These are phyloP conservation scores for Lyophyllum semitale DNA, from an alignment of 768 basidiomycete species.

Conservation along the genomic window DNA sequence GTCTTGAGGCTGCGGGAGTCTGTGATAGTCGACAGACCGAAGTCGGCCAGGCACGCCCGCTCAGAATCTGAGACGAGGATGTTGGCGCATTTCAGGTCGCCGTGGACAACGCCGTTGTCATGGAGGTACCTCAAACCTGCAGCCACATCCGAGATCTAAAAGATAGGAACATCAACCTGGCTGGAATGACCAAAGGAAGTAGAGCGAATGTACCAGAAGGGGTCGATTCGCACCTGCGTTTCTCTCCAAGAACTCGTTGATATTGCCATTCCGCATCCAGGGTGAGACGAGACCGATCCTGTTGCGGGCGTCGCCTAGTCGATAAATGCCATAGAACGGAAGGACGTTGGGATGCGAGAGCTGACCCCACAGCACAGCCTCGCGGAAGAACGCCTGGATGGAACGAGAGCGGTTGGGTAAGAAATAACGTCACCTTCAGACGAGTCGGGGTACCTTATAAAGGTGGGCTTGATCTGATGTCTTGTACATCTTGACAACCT, in stretches of 20 bases:
- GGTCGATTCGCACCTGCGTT: slow-evolving; percentile 18
- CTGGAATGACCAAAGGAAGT: slow-evolving; percentile 15
- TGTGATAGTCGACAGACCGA: slow-evolving; percentile 40
- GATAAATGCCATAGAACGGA: slow-evolving; percentile 38
- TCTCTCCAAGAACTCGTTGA: slow-evolving; percentile 23
- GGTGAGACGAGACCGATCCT: slow-evolving; percentile 38
- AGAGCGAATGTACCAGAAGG: slow-evolving; percentile 5
- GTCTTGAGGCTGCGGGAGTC: slow-evolving; percentile 20
- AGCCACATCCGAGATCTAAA: slow-evolving; percentile 32
- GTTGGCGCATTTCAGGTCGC: slow-evolving; percentile 52
- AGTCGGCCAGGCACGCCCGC: slow-evolving; percentile 51
- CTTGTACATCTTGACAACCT: slow-evolving; percentile 26
- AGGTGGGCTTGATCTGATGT: slow-evolving; percentile 16
- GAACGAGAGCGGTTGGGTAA: slow-evolving; percentile 18
- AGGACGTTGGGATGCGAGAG: slow-evolving; percentile 28
- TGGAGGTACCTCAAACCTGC: slow-evolving; percentile 37
- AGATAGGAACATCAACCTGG: slow-evolving; percentile 1
- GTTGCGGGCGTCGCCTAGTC: slow-evolving; percentile 22
- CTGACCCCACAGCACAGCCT: slow-evolving; percentile 21
- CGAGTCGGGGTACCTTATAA: slow-evolving; percentile 26
- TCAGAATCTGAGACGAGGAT: slow-evolving; percentile 43
- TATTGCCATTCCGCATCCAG: slow-evolving; percentile 40
- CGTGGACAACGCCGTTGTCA: slow-evolving; percentile 40
- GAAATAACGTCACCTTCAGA: background rate
- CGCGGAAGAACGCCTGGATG: slow-evolving; percentile 20